Base-by-base conservation (phyloP, 2,329 filamentous ascomycete genomes). In the Penicillium sumatraense region DNA sequence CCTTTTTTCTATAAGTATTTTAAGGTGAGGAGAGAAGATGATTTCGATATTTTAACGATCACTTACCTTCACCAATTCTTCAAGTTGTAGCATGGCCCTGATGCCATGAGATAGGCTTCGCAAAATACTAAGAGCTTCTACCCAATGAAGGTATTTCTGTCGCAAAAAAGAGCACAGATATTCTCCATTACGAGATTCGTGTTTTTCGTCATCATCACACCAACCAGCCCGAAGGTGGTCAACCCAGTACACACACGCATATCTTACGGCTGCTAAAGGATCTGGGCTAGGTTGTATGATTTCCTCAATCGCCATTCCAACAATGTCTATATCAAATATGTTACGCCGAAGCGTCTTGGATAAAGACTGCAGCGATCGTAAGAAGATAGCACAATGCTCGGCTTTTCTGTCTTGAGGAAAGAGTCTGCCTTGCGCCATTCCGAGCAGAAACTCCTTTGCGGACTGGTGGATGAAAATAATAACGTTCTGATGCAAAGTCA, bases 191-290 rank as follows among this genome's bases (percentile, higher is more conserved):
- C 62, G 24, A 3, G 67, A 3, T 3, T 35, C 58, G 40, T 33
- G 40, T 23, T 38, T 26, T 9, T 16, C 35, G 16, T 36, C 16
- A 21, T 11, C 10, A 55, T 23, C 18, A 44, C 36, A 69, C 51
- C 27, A 41, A 16, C 29, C 48, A 5, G 66, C 33, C 9, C 27
- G 18, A 7, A 75, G 48, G 62, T 78, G 72, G 16, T 72, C 61
- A 35, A 70, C 47, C 74, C 71, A 78, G 52, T 73, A 70, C 3
- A 70, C 36, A 52, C 71, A 76, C 3, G 66, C 60, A 49, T 78
- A 78, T 13, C 59, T 35, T 21, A 63, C 50, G 2, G 57, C 6
- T 7, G 59, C 59, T 1, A 77, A 49, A 6, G 67, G 72, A 55
- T 75, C 64, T 5, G 60, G 59, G 11, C 62, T 18, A 0, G 64